These are phyloP conservation scores for Raphanus sativus DNA, from an alignment of 345 rosid species.

Conservation along the genomic window DNA sequence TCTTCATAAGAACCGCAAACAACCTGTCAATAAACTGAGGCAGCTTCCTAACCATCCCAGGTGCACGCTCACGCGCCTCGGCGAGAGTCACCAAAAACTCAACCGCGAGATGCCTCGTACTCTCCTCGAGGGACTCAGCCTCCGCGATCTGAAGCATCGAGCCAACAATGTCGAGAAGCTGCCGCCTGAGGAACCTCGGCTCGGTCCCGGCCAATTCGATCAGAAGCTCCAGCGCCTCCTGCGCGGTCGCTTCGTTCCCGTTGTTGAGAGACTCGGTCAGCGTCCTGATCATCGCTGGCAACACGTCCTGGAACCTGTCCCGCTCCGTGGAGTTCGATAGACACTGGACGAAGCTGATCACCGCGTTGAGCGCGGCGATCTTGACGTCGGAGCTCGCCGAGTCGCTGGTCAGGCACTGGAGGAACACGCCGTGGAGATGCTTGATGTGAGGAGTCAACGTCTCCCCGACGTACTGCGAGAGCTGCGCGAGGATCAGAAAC, in stretches of 20 bases:
- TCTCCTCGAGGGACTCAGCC: constrained; percentile 91
- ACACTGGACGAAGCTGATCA: constrained; percentile 91
- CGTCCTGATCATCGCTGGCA: constrained; percentile 93
- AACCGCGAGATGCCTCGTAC: constrained; percentile 84
- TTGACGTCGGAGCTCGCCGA: constrained; percentile 69
- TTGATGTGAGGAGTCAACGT: constrained; percentile 71
- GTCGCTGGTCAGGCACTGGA: constrained; percentile 62
- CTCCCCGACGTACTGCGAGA: constrained; percentile 90
- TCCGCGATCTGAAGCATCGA: constrained; percentile 97
- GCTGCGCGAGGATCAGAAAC: constrained; percentile 85
- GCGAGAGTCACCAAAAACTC: constrained; percentile 96
- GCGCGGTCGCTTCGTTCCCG: constrained; percentile 91
- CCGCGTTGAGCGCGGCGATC: constrained; percentile 92
- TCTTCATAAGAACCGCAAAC: constrained; percentile 84
- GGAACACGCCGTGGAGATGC: constrained; percentile 80
- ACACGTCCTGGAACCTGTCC: constrained; percentile 91
- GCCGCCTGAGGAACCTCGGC: constrained; percentile 88
- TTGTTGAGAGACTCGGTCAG: constrained; percentile 87
- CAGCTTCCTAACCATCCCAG: constrained; percentile 98
- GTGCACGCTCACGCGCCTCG: constrained; percentile 97
- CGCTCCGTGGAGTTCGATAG: constrained; percentile 65
- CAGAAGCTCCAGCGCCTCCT: constrained; percentile 90
- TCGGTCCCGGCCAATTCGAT: constrained; percentile 97
- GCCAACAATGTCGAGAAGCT: constrained; percentile 85
- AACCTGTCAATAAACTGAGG: constrained; percentile 92